phyloP scores from a whole-genome alignment of 768 basidiomycete genomes.

The Neoboletus subvelutipes region DNA sequence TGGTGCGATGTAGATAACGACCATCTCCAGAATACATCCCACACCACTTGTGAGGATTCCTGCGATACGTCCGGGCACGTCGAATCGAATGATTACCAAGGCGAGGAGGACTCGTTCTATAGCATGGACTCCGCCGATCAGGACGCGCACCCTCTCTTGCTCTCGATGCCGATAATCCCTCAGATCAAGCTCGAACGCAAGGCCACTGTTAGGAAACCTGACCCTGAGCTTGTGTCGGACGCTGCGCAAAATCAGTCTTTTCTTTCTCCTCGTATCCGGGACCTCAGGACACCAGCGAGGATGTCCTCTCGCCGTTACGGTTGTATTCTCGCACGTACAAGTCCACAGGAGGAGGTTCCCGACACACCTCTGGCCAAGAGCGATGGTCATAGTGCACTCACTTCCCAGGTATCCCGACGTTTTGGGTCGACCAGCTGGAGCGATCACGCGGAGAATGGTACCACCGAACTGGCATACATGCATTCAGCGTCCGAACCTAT shows the following conservation, averaged over 20 bases:
- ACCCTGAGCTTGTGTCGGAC: neutral
- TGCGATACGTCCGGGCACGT: neutral
- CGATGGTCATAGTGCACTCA: neutral
- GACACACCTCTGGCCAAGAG: neutral
- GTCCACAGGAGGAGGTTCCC: neutral
- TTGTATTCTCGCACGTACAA: neutral
- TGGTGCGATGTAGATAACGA: neutral
- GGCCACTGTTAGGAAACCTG: constrained; percentile 20
- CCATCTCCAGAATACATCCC: neutral
- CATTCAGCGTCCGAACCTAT: constrained; percentile 16
- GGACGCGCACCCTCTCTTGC: constrained; percentile 20
- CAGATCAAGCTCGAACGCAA: constrained; percentile 28
- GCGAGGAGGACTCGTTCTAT: constrained; percentile 25
- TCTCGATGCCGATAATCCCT: constrained; percentile 31
- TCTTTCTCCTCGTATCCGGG: constrained; percentile 24
- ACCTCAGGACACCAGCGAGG: constrained; percentile 11
- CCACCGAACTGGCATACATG: neutral
- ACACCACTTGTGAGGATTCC: neutral
- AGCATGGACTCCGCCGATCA: constrained; percentile 28
- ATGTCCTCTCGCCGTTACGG: constrained; percentile 21
- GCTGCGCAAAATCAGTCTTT: constrained; percentile 1
- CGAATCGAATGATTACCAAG: neutral
- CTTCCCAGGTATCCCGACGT: neutral
- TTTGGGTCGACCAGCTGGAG: neutral
- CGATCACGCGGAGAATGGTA: neutral